phyloP scores from a whole-genome alignment of 2,329 filamentous ascomycete species.

The Kalmusia sp. region DNA sequence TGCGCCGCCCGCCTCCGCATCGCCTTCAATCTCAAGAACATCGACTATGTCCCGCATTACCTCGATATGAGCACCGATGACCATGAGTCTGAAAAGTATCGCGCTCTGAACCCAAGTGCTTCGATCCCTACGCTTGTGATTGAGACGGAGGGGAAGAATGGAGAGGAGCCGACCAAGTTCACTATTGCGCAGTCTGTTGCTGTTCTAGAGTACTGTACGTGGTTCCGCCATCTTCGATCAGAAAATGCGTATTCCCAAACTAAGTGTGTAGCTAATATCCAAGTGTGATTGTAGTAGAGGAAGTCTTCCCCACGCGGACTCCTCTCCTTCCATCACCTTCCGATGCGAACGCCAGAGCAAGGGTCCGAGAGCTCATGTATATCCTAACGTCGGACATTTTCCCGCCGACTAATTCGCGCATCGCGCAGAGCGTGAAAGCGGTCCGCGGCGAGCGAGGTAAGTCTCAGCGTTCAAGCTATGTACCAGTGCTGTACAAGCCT shows the following conservation, averaged over 20 bases:
- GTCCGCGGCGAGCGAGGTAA: conserved; percentile 42
- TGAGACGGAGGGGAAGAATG: conserved; percentile 27
- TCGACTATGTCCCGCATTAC: conserved; percentile 62
- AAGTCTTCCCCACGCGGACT: conserved; percentile 52
- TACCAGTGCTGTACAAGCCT: too few species aligned
- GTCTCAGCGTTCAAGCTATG: too few species aligned
- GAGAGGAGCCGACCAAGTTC: conserved; percentile 40
- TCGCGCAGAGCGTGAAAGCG: conserved; percentile 58
- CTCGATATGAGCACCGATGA: conserved; percentile 57
- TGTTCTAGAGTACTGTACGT: conserved; percentile 67
- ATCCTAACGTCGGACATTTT: conserved; percentile 67
- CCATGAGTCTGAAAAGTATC: conserved; percentile 60
- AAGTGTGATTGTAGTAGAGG: too few species aligned
- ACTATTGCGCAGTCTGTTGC: conserved; percentile 59
- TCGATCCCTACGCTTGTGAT: conserved; percentile 48
- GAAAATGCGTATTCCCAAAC: too few species aligned
- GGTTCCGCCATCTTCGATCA: too few species aligned
- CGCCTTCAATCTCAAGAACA: conserved; percentile 62
- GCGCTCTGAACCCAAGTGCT: conserved; percentile 59
- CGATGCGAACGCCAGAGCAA: conserved; percentile 53
- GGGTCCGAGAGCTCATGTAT: conserved; percentile 60
- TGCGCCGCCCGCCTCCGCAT: conserved; percentile 69
- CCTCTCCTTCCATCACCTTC: conserved; percentile 56
- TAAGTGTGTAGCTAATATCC: too few species aligned
- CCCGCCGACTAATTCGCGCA: conserved; percentile 65